Percentiles rank a stretch among this genome's conserved stretches.
phyloP scores from a whole-genome alignment of 495 filamentous ascomycete genomes.

The Elasticomyces elasticus region DNA sequence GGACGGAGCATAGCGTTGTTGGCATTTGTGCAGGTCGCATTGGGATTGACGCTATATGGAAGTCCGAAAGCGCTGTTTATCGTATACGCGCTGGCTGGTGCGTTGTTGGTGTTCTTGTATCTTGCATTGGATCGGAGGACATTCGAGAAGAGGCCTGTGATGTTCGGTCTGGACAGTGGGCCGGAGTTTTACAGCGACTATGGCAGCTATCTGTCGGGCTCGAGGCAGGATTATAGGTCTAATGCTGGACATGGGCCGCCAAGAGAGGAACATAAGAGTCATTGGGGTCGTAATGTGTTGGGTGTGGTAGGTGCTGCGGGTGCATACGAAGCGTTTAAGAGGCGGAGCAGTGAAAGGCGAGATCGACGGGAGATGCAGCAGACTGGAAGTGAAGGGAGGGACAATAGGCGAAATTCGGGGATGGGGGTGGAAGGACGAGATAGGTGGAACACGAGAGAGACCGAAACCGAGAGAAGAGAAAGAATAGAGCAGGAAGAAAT shows the following conservation, averaged over 20 bases:
- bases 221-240: conserved; percentile 19
- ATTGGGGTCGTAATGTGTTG: conserved; percentile 12
- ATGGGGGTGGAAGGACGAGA: conserved; percentile 19
- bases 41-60: conserved; percentile 87
- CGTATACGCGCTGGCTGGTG: conserved; percentile 65
- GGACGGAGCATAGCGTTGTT: conserved; percentile 67
- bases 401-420: too few species aligned
- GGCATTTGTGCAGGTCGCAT: conserved; percentile 75
- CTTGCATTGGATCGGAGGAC: conserved; percentile 59
- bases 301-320: conserved; percentile 26
- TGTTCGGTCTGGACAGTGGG: conserved; percentile 35
- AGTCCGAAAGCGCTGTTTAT: conserved; percentile 78
- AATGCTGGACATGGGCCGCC: conserved; percentile 1
- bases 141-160: conserved; percentile 37
- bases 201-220: conserved; percentile 41
- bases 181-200: conserved; percentile 35
- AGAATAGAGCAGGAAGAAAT: conserved; percentile 7
- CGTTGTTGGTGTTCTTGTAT: conserved; percentile 54
- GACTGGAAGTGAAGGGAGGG: too few species aligned
- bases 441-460: conserved; percentile 3
- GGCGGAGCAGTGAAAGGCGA: conserved; percentile 48
- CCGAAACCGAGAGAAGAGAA: not conserved
- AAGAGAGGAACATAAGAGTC: not conserved
- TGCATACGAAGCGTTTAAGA: conserved; percentile 48
- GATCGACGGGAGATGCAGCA: conserved; percentile 24